Conservation (phyloP, 192 early-diverging fungal genomes). For the Backusella circina region DNA sequence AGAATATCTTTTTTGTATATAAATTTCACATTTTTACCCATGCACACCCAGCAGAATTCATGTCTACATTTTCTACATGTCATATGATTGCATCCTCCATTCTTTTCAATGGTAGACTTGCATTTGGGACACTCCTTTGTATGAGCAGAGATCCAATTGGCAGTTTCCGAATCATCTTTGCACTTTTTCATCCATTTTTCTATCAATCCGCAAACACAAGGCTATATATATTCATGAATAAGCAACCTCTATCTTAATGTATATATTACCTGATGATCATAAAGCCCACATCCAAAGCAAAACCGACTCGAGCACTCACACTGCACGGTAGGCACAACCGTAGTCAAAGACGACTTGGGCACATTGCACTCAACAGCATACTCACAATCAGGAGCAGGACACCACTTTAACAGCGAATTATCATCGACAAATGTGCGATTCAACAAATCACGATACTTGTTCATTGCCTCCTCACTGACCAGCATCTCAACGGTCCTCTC, state of each 20-base stretch:
- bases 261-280: slow-evolving; percentile 64
- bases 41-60: slow-evolving; percentile 99
- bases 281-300: slow-evolving; percentile 89
- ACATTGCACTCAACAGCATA: slow-evolving; percentile 91
- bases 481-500: slow-evolving; percentile 72
- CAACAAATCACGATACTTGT: slow-evolving; percentile 72
- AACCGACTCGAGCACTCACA: slow-evolving; percentile 80
- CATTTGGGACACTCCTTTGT: slow-evolving; percentile 97
- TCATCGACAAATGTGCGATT: slow-evolving; percentile 94
- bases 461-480: slow-evolving; percentile 43
- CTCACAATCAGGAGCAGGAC: slow-evolving; percentile 94
- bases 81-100: slow-evolving; percentile 99
- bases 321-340: slow-evolving; percentile 81
- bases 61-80: slow-evolving; percentile 96
- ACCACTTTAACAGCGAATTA: slow-evolving; percentile 80
- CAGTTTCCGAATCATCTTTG: slow-evolving; percentile 95
- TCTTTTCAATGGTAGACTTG: slow-evolving; percentile 96
- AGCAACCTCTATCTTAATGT: background rate
- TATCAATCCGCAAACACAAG: slow-evolving; percentile 70
- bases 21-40: slow-evolving; percentile 55
- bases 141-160: slow-evolving; percentile 95
- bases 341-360: slow-evolving; percentile 56
- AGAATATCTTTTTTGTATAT: no score
- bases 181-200: slow-evolving; percentile 80
- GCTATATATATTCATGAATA: slow-evolving; percentile 37